Conservation (phyloP, 192 early-diverging fungal genomes). For the Coemansia sp. region DNA sequence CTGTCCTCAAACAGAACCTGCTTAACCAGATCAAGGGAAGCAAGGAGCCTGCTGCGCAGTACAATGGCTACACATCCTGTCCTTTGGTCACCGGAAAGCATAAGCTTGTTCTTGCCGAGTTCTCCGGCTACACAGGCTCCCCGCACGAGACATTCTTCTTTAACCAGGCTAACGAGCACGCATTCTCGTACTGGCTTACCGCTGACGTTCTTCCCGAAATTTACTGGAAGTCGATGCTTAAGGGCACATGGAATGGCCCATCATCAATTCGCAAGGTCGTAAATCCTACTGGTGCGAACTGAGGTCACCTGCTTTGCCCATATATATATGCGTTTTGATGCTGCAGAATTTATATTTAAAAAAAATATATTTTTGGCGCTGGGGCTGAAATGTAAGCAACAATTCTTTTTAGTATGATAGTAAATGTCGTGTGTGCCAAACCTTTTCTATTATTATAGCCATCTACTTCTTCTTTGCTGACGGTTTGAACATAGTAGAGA, state of each 20-base stretch:
- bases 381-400: too few species aligned
- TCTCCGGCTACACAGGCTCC: constrained; percentile 71
- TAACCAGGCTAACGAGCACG: constrained; percentile 73
- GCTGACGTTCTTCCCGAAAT: constrained; percentile 75
- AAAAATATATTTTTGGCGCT: too few species aligned
- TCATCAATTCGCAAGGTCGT: constrained; percentile 59
- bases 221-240: constrained; percentile 82
- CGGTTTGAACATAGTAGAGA: background rate
- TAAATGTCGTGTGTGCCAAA: background rate
- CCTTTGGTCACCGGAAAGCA: constrained; percentile 80
- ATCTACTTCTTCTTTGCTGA: too few species aligned
- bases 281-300: constrained; percentile 50
- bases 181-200: constrained; percentile 70
- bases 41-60: constrained; percentile 55
- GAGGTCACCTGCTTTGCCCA: background rate
- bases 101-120: constrained; percentile 83
- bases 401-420: background rate
- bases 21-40: constrained; percentile 61
- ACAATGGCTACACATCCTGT: constrained; percentile 84
- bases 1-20: constrained; percentile 73
- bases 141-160: constrained; percentile 83
- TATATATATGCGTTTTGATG: background rate
- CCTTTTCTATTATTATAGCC: too few species aligned
- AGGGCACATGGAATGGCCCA: constrained; percentile 79
- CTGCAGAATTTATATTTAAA: too few species aligned